Conservation (phyloP, 164 flowering plant genomes). For the Pachysandra terminalis region DNA sequence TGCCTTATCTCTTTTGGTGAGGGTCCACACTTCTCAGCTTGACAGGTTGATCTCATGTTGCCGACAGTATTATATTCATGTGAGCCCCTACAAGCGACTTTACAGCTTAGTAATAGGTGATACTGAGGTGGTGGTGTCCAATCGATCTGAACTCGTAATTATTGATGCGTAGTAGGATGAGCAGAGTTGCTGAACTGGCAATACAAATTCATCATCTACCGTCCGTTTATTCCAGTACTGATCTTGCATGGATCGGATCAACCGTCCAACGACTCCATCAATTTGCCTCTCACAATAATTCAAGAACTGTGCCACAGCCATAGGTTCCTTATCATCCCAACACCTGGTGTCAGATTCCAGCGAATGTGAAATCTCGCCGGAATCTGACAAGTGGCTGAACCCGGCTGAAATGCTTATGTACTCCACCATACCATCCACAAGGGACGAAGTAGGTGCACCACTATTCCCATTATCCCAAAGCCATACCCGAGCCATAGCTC, state of each 20-base stretch:
- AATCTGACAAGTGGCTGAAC: neutral
- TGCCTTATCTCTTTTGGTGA: too few species aligned
- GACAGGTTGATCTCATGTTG: too few species aligned
- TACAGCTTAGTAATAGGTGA: too few species aligned
- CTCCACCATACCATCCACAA: conserved; percentile 49
- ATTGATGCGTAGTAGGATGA: neutral
- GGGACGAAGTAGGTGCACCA: conserved; percentile 28
- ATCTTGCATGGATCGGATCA: conserved; percentile 34
- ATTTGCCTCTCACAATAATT: conserved; percentile 25
- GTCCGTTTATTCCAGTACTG: conserved; percentile 36
- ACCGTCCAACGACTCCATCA: conserved; percentile 41
- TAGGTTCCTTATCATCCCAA: conserved; percentile 26
- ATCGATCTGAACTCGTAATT: too few species aligned
- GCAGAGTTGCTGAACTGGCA: conserved; percentile 12
- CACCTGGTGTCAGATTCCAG: conserved; percentile 12
- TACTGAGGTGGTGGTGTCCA: too few species aligned
- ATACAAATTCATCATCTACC: conserved; percentile 30
- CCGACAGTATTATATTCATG: too few species aligned
- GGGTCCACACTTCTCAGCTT: too few species aligned
- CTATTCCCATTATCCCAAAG: conserved; percentile 28
- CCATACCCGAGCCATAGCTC: conserved; percentile 51
- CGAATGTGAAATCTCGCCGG: neutral
- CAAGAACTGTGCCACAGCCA: conserved; percentile 33
- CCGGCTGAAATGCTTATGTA: conserved; percentile 28
- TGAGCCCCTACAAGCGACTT: too few species aligned